Conservation (phyloP, 202 grass and related monocot genomes). For the Saccharum hybrid region DNA sequence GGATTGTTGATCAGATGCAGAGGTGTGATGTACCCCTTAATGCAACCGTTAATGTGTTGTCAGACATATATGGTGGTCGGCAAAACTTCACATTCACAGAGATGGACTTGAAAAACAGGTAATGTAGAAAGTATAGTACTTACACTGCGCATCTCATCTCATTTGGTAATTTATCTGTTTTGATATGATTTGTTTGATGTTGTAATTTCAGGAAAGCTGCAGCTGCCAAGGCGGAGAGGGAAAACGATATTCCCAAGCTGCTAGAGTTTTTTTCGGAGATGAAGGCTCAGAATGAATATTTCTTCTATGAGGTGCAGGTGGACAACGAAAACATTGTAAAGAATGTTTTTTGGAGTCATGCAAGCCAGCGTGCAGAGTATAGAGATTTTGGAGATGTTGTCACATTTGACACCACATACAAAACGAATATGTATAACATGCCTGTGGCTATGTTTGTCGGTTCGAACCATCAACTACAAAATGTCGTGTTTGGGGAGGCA, state of each 20-base stretch:
- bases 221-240: not conserved
- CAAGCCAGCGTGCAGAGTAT: too few relatives aligned
- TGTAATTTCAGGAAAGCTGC: not conserved
- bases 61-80: not conserved
- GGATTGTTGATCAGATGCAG: not conserved
- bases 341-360: too few relatives aligned
- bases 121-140: not conserved
- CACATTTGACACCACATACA: not conserved
- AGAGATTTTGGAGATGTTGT: not conserved
- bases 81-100: not conserved
- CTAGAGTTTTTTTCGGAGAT: not conserved
- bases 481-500: not conserved
- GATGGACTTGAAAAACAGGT: conserved; percentile 4
- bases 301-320: not conserved
- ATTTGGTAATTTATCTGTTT: too few relatives aligned
- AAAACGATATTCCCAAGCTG: not conserved
- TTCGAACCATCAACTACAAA: not conserved
- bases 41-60: not conserved
- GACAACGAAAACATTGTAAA: not conserved
- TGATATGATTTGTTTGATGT: too few relatives aligned
- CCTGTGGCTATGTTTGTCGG: not conserved
- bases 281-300: not conserved
- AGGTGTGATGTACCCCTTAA: not conserved
- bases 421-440: not conserved
- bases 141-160: too few relatives aligned